These are phyloP conservation scores for Xylaria sp. DNA, from an alignment of 2,329 filamentous ascomycete species.

Conservation along the genomic window DNA sequence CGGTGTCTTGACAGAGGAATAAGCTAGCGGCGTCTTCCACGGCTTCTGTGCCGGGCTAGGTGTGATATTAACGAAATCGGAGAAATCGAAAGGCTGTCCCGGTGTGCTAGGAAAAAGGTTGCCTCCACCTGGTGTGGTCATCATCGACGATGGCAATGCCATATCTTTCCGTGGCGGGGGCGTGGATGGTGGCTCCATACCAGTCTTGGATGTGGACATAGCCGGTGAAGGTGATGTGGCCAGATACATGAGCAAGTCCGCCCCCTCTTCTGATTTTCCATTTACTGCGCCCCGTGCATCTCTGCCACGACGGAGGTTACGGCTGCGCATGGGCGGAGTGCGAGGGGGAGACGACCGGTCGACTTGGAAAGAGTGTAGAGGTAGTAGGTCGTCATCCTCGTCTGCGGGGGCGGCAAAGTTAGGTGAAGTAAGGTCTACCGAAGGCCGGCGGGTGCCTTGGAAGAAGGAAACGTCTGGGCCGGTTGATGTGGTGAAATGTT, in stretches of 20 bases:
- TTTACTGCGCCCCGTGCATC: slow-evolving; percentile 55
- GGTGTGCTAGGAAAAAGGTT: slow-evolving; percentile 81
- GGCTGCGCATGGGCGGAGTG: slow-evolving; percentile 77
- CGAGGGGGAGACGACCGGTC: slow-evolving; percentile 83
- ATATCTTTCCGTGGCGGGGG: slow-evolving; percentile 76
- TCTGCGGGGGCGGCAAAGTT: slow-evolving; percentile 74
- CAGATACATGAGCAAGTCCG: slow-evolving; percentile 82
- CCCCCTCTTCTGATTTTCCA: slow-evolving; percentile 78
- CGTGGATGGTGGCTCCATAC: slow-evolving; percentile 78
- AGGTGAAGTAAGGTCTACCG: slow-evolving; percentile 69
- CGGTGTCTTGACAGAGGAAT: slow-evolving; percentile 50
- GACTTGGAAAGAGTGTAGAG: slow-evolving; percentile 76
- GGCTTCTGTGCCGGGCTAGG: slow-evolving; percentile 91
- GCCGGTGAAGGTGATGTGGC: slow-evolving; percentile 92
- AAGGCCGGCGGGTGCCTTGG: slow-evolving; percentile 74
- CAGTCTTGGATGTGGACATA: slow-evolving; percentile 62
- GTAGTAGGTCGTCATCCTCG: slow-evolving; percentile 85
- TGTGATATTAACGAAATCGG: slow-evolving; percentile 97
- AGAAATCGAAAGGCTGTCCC: slow-evolving; percentile 86
- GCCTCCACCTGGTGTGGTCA: slow-evolving; percentile 82
- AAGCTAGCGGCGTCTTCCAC: slow-evolving; percentile 81
- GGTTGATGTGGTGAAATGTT: slow-evolving; percentile 77
- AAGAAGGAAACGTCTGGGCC: slow-evolving; percentile 83
- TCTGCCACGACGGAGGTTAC: slow-evolving; percentile 59
- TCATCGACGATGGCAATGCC: slow-evolving; percentile 83